These are phyloP conservation scores for Solanum ossicruentum DNA, from an alignment of 257 asterid species.

Conservation along the genomic window DNA sequence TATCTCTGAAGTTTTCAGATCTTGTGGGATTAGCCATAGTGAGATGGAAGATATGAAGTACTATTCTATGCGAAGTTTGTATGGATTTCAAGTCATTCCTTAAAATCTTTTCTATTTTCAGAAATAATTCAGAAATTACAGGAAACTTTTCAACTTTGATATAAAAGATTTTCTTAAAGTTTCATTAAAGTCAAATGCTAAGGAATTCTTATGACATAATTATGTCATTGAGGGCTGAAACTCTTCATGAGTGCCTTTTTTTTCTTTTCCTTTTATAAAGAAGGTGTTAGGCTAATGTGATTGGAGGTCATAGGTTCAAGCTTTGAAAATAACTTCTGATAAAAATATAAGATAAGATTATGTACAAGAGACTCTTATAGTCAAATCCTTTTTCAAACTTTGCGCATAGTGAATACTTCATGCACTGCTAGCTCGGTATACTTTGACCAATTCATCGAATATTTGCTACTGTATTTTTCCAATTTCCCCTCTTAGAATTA, in stretches of 20 bases:
- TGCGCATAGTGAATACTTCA: fast-evolving
- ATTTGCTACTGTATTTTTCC: neutral
- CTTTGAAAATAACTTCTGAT: no score
- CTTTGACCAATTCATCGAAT: neutral
- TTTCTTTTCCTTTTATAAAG: neutral
- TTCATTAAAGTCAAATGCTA: neutral
- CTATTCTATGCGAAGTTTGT: neutral
- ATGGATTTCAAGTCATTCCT: neutral
- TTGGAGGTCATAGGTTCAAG: no score
- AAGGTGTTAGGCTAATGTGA: neutral
- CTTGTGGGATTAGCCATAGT: neutral
- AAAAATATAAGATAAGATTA: no score
- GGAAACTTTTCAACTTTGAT: neutral
- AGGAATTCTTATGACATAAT: neutral
- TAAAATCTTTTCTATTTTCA: neutral
- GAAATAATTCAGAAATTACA: neutral
- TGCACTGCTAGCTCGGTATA: neutral
- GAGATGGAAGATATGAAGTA: neutral
- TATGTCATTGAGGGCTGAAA: neutral
- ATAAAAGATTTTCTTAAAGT: neutral
- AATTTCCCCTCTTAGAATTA: neutral
- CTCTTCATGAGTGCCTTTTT: neutral
- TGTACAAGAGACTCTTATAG: no score
- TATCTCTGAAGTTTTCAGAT: no score
- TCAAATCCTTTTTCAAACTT: no score